Percentiles rank a stretch among this genome's conserved stretches.
phyloP scores from a whole-genome alignment of 768 basidiomycete genomes.

The Boletus rex-veris region DNA sequence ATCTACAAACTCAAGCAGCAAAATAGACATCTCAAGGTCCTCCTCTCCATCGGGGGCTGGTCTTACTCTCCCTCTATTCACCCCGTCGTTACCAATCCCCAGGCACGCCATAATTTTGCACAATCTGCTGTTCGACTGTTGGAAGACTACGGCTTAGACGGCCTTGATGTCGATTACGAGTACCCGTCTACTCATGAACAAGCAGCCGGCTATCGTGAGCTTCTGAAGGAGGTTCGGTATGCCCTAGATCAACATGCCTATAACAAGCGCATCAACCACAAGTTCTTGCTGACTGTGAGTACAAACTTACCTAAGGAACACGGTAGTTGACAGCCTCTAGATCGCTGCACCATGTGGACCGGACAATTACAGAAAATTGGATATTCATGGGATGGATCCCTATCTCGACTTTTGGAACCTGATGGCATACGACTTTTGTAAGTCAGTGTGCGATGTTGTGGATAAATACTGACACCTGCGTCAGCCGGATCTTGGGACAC shows the following conservation, averaged over 20 bases:
- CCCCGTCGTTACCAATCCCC: constrained; percentile 65
- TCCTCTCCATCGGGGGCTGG: constrained; percentile 95
- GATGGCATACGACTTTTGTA: constrained; percentile 90
- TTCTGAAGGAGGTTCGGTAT: constrained; percentile 70
- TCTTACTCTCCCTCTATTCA: constrained; percentile 88
- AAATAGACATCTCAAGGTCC: constrained; percentile 73
- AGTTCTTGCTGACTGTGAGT: constrained; percentile 72
- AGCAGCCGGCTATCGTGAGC: constrained; percentile 78
- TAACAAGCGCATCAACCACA: constrained; percentile 57
- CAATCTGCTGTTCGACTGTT: constrained; percentile 71
- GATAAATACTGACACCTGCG: constrained; percentile 7
- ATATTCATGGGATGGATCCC: constrained; percentile 79
- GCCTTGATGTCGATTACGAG: constrained; percentile 90
- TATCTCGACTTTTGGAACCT: constrained; percentile 96
- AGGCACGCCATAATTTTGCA: constrained; percentile 74
- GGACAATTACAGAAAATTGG: constrained; percentile 76
- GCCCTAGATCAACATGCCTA: constrained; percentile 74
- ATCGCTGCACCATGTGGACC: constrained; percentile 93
- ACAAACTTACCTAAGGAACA: neutral
- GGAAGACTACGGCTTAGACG: constrained; percentile 91
- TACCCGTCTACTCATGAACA: constrained; percentile 79
- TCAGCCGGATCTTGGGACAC: constrained; percentile 76
- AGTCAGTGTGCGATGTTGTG: constrained; percentile 21
- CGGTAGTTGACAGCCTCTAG: constrained; percentile 34
- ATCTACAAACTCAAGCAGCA: constrained; percentile 88